Base-by-base conservation (phyloP, 2,329 filamentous ascomycete genomes). In the Huntiella abstrusa region DNA sequence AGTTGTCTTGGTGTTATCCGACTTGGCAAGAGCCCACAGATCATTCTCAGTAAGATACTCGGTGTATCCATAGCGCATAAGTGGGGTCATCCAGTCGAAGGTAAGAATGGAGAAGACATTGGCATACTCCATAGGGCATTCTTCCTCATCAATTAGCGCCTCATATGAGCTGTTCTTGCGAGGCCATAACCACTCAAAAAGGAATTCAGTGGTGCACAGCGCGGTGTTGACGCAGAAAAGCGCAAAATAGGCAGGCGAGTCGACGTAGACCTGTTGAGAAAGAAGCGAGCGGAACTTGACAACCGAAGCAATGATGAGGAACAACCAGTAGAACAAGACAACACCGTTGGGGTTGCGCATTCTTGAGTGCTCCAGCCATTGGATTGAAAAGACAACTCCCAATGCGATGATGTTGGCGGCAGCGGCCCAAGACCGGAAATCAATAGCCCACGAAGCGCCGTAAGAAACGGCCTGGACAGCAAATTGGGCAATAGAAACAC, bases 71-170 rank as follows among this genome's bases (percentile, higher is more conserved):
- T 80, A 80, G 58, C 78, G 86, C 91, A 98, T 98, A 73, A 98
- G 66, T 0, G 91, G 87, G 0, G 91, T 96, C 88, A 98, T 95
- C 91, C 91, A 98, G 46, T 82, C 80, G 61, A 98, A 98, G 0
- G 88, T 94, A 40, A 98, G 70, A 43, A 83, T 76, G 3, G 88
- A 94, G 64, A 98, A 98, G 45, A 96, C 70, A 50, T 88, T 86
- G 10, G 91, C 87, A 59, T 94, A 93, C 62, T 96, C 87, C 51
- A 83, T 77, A 0, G 82, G 82, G 47, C 75, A 78, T 54, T 78
- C 73, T 36, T 71, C 72, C 47, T 75, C 71, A 33, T 75, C 73
- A 13, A 70, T 60, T 47, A 77, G 62, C 16, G 65, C 71, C 48
- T 70, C 66, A 55, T 78, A 78, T 32, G 62, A 61, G 54, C 75